These are phyloP conservation scores for Neurospora intermedia DNA, from an alignment of 495 filamentous ascomycete species.

Conservation along the genomic window DNA sequence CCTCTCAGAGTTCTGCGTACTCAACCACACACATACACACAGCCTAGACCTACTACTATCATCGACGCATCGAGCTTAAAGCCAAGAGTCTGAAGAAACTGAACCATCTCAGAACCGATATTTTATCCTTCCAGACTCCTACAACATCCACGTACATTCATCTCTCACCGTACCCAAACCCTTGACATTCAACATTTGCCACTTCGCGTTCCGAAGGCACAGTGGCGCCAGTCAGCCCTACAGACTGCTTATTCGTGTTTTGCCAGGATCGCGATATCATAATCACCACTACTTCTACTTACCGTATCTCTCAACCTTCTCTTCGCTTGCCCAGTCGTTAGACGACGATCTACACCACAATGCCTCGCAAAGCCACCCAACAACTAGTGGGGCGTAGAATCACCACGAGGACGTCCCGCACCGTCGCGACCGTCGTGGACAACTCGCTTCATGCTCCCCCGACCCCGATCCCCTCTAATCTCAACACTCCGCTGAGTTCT, in stretches of 20 bases:
- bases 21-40: background rate
- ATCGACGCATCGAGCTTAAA: constrained; percentile 17
- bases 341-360: constrained; percentile 5
- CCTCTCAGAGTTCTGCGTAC: constrained; percentile 26
- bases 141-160: background rate
- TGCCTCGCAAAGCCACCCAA: constrained; percentile 21
- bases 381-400: background rate
- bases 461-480: constrained; percentile 23
- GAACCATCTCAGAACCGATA: constrained; percentile 1
- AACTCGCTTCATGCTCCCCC: constrained; percentile 7
- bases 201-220: background rate
- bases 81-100: background rate
- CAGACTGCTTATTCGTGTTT: background rate
- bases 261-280: background rate
- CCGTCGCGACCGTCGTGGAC: constrained; percentile 5
- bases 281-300: background rate
- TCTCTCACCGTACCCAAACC: background rate
- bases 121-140: background rate
- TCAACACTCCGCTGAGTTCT: constrained; percentile 26
- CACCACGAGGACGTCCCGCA: constrained; percentile 21
- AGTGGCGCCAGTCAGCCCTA: background rate
- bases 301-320: background rate
- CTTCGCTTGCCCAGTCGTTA: background rate
- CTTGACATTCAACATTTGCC: background rate
- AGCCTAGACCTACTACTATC: constrained; percentile 1